Conservation (phyloP, 441 rosid species). For the Eutrema salsugineum region DNA sequence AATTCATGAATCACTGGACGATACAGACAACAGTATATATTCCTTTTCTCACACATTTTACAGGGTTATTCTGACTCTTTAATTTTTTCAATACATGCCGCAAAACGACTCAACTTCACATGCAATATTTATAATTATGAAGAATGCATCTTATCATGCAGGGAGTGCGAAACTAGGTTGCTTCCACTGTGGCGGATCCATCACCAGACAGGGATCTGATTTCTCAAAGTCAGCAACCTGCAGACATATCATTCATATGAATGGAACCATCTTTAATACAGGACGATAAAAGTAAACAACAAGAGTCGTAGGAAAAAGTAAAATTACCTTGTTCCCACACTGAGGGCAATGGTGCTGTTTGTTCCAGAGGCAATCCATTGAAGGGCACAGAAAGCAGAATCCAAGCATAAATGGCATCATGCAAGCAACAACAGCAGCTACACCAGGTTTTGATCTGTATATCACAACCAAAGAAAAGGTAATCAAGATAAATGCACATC, state of each 20-base stretch:
- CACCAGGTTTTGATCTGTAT: constrained; percentile 34
- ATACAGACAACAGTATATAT: not conserved
- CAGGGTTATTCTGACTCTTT: not conserved
- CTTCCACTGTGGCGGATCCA: constrained; percentile 67
- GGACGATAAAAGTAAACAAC: not conserved
- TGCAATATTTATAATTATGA: not conserved
- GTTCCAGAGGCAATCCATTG: constrained; percentile 98
- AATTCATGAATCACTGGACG: not conserved
- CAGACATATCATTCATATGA: constrained; percentile 10
- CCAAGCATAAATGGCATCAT: constrained; percentile 40
- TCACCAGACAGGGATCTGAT: constrained; percentile 62
- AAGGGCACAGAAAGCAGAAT: constrained; percentile 83
- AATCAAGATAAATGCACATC: not conserved
- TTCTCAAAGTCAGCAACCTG: constrained; percentile 90
- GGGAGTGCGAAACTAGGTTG: constrained; percentile 35
- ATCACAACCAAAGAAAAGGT: not conserved
- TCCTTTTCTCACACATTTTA: constrained; percentile 3
- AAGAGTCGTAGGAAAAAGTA: not conserved
- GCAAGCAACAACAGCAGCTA: constrained; percentile 36
- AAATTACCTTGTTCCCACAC: constrained; percentile 46
- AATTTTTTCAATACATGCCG: not conserved
- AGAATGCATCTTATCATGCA: constrained; percentile 13
- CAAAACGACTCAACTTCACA: constrained; percentile 13
- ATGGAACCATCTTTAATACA: not conserved
- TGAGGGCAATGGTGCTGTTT: constrained; percentile 87